Conservation (phyloP, 768 basidiomycete genomes). For the Lyophyllum shimeji region DNA sequence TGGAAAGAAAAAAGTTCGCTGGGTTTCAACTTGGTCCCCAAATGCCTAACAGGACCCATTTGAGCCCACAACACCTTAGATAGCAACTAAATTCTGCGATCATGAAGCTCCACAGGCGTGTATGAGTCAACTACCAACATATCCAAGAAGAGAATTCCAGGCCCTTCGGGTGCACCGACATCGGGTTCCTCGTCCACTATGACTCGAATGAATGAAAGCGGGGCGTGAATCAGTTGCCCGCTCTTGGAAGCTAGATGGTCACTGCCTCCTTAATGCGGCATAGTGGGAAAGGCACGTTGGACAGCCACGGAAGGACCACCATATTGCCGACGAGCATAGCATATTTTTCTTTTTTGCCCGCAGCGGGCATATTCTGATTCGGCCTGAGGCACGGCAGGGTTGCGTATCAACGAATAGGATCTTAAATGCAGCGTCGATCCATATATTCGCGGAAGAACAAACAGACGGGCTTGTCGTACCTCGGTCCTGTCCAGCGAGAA, state of each 20-base stretch:
- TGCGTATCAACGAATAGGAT: background rate
- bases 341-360: no score
- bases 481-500: background rate
- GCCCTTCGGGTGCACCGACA: background rate
- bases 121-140: constrained; percentile 1
- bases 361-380: no score
- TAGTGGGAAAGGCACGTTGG: background rate
- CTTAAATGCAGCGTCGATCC: constrained; percentile 1
- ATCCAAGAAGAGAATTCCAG: background rate
- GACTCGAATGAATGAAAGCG: background rate
- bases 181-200: background rate
- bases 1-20: background rate
- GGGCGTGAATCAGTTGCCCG: background rate
- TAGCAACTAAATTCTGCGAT: background rate
- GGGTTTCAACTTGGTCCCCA: background rate
- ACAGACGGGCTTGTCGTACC: constrained; percentile 8
- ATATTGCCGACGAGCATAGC: constrained; percentile 1
- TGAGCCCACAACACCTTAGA: background rate
- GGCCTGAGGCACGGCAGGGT: no score
- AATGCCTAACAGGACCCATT: background rate
- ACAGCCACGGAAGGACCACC: background rate
- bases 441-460: constrained; percentile 1
- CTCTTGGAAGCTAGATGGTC: background rate
- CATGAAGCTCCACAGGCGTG: no score
- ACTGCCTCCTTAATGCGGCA: background rate